Conservation (phyloP, 768 basidiomycete genomes). For the Pulveroboletus frians region DNA sequence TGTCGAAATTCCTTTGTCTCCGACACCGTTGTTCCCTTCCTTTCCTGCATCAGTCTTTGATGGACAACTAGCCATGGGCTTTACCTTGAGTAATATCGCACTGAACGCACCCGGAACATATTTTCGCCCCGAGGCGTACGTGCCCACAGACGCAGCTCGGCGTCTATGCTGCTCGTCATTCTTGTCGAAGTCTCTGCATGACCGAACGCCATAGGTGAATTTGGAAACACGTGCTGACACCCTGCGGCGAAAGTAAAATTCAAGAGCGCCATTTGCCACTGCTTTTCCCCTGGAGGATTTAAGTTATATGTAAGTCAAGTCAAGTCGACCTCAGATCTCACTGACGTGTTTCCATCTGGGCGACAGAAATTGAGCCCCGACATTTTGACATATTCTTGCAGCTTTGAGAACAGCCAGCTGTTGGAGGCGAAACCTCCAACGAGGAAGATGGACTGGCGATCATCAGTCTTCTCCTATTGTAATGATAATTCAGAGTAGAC, state of each 20-base stretch:
- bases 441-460: too few species aligned
- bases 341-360: too few species aligned
- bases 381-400: too few species aligned
- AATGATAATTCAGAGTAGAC: slow-evolving; percentile 1
- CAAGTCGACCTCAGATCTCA: too few species aligned
- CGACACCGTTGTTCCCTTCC: slow-evolving; percentile 26
- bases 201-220: slow-evolving; percentile 35
- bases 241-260: slow-evolving; percentile 23
- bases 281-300: too few species aligned
- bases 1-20: slow-evolving; percentile 31
- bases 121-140: slow-evolving; percentile 30
- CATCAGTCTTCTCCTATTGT: too few species aligned
- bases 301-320: too few species aligned
- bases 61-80: too few species aligned
- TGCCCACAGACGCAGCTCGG: slow-evolving; percentile 25
- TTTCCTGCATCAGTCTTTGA: background rate
- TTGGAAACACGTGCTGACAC: slow-evolving; percentile 38
- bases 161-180: slow-evolving; percentile 26
- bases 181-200: slow-evolving; percentile 27
- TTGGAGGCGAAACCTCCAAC: too few species aligned
- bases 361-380: too few species aligned
- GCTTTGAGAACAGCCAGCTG: too few species aligned
- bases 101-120: slow-evolving; percentile 32
- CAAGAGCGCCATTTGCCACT: too few species aligned
- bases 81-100: slow-evolving; percentile 27